Percentiles rank a stretch among this genome's conserved stretches.
These are phyloP conservation scores for Umbellularia californica DNA, from an alignment of 164 flowering plant genomes.

Conservation along the genomic window DNA sequence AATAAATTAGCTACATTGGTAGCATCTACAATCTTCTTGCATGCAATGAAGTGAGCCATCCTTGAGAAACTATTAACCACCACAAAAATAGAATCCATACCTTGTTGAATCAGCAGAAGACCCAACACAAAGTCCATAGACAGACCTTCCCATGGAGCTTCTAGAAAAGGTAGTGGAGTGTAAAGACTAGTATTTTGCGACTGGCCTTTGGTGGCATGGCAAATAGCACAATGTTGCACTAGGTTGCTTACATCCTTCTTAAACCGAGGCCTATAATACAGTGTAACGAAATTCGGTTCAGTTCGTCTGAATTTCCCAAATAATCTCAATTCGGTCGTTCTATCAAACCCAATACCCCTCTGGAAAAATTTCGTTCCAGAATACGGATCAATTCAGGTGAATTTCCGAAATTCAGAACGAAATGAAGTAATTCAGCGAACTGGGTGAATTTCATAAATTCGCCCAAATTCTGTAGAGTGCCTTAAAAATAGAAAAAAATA, in stretches of 20 bases:
- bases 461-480: no score
- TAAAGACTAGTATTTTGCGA: no score
- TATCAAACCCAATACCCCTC: no score
- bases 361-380: no score
- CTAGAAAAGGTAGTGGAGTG: neutral
- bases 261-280: neutral
- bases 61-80: slow-evolving; percentile 3
- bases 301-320: no score
- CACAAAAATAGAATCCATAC: neutral
- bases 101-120: neutral
- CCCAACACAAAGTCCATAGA: neutral
- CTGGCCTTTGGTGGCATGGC: neutral
- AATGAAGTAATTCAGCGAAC: no score
- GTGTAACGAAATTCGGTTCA: no score
- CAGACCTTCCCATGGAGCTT: slow-evolving; percentile 5
- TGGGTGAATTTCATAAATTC: no score
- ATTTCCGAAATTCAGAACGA: no score
- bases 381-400: no score
- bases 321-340: no score
- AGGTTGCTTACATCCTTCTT: neutral
- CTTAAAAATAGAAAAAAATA: no score
- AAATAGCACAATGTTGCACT: neutral
- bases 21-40: neutral
- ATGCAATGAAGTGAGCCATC: neutral
- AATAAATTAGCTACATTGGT: neutral